Conservation (phyloP, 257 asterid genomes). For the Ilex asprella region DNA sequence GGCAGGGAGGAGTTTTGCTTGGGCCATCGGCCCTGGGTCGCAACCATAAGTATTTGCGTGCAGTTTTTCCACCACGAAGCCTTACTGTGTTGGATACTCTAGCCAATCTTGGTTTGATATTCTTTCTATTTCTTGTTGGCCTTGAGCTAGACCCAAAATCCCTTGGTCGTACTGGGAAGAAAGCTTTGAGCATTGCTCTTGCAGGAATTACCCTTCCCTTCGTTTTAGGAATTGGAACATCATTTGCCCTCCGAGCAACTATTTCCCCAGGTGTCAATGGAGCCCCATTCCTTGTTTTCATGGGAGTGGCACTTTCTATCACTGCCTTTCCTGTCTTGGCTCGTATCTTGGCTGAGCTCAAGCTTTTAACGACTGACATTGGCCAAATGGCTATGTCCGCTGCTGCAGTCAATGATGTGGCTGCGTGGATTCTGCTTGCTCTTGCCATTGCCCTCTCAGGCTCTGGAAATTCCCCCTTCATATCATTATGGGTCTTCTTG, state of each 20-base stretch:
- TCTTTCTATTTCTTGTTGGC: constrained; percentile 72
- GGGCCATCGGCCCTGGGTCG: constrained; percentile 89
- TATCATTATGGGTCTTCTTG: constrained; percentile 63
- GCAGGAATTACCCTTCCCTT: constrained; percentile 74
- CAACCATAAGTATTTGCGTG: constrained; percentile 31
- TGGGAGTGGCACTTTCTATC: constrained; percentile 86
- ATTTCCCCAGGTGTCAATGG: constrained; percentile 34
- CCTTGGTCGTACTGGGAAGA: constrained; percentile 48
- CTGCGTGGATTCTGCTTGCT: constrained; percentile 79
- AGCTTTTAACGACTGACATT: constrained; percentile 72
- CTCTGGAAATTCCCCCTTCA: constrained; percentile 39
- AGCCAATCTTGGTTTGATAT: constrained; percentile 73
- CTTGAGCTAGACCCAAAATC: constrained; percentile 54
- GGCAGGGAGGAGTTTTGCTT: constrained; percentile 73
- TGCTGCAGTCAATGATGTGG: constrained; percentile 78
- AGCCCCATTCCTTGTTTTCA: constrained; percentile 57
- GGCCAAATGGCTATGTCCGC: constrained; percentile 83
- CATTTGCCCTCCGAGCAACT: constrained; percentile 43
- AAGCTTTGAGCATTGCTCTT: constrained; percentile 58
- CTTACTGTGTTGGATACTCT: constrained; percentile 68
- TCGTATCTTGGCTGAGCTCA: constrained; percentile 77
- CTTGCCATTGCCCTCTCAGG: constrained; percentile 70
- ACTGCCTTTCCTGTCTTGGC: constrained; percentile 86
- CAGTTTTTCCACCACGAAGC: constrained; percentile 61
- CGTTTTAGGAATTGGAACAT: constrained; percentile 64